These are phyloP conservation scores for Sugiyamaella americana DNA, from an alignment of 805 yeast species.

Conservation along the genomic window DNA sequence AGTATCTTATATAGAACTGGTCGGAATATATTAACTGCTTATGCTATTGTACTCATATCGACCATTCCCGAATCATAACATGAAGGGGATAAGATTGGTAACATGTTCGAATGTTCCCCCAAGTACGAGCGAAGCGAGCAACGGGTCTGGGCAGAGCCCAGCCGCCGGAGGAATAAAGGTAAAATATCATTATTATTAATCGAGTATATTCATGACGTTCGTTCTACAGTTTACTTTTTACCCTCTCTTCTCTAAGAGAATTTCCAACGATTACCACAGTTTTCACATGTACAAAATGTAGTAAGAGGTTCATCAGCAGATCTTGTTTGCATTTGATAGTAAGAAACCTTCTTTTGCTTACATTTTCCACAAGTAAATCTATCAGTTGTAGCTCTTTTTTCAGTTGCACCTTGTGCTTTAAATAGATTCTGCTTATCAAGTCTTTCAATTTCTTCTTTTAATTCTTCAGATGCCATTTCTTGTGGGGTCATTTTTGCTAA, in stretches of 20 bases:
- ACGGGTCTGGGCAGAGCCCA: too few relatives aligned
- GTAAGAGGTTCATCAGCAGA: conserved; percentile 99
- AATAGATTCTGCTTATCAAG: conserved; percentile 83
- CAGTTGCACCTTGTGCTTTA: conserved; percentile 97
- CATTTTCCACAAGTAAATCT: conserved; percentile 97
- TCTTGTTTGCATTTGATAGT: conserved; percentile 96
- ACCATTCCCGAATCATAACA: too few relatives aligned
- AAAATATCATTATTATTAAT: too few relatives aligned
- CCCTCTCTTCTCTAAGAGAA: conserved; percentile 47
- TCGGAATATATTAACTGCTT: too few relatives aligned
- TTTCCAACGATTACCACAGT: conserved; percentile 97
- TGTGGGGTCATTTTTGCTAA: conserved; percentile 82
- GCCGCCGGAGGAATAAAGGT: too few relatives aligned
- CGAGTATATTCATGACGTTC: neutral
- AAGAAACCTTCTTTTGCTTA: conserved; percentile 93
- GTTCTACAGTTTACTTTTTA: neutral
- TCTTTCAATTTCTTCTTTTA: conserved; percentile 78
- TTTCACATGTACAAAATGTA: conserved; percentile 96
- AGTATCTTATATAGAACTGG: too few relatives aligned
- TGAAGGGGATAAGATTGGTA: too few relatives aligned
- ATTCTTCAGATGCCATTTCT: conserved; percentile 90
- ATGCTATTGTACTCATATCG: too few relatives aligned
- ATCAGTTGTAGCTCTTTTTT: conserved; percentile 92
- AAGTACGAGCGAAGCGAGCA: too few relatives aligned
- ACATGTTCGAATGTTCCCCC: too few relatives aligned